A percentile compares a stretch with the other conserved stretches of the same genome.
phyloP scores from a whole-genome alignment of 1,284 basidiomycete species.

The Cryptococcus floricola region DNA sequence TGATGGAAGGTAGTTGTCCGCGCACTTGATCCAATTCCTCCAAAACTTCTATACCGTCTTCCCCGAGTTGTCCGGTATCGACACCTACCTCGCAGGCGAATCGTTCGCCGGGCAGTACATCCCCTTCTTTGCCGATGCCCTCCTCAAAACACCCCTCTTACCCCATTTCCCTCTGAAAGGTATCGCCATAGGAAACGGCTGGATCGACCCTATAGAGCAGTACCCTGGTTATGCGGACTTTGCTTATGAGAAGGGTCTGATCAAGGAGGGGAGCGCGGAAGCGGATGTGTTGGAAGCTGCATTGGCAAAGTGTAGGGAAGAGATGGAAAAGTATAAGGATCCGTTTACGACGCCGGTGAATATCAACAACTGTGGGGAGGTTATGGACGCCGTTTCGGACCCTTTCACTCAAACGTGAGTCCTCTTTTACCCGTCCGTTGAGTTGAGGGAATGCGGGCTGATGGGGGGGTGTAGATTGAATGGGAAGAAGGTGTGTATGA shows the following conservation, averaged over 20 bases:
- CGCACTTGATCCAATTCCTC: constrained; percentile 79
- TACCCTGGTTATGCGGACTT: constrained; percentile 89
- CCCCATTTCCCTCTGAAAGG: constrained; percentile 62
- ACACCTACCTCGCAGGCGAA: constrained; percentile 89
- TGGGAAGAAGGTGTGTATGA: constrained; percentile 73
- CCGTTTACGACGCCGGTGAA: constrained; percentile 58
- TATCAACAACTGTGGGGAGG: constrained; percentile 61
- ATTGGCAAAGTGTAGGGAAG: constrained; percentile 62
- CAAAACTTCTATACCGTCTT: constrained; percentile 84
- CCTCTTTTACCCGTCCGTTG: neutral
- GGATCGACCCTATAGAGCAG: constrained; percentile 86
- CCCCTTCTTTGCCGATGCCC: constrained; percentile 84
- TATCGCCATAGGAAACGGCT: constrained; percentile 91
- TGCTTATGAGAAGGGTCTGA: constrained; percentile 70
- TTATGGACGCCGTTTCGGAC: constrained; percentile 62
- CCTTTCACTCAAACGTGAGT: constrained; percentile 64
- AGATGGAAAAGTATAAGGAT: constrained; percentile 53
- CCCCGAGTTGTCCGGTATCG: constrained; percentile 76
- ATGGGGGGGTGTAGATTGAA: constrained; percentile 57
- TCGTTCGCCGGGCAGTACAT: constrained; percentile 99
- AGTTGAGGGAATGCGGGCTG: neutral
- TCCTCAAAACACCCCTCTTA: constrained; percentile 63
- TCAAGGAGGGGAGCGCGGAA: constrained; percentile 65
- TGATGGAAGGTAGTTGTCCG: constrained; percentile 60
- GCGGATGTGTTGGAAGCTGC: constrained; percentile 63